Evolutionary conservation across 768 basidiomycete genomes (phyloP).

Genomic region (Trametes maxima): DNA sequence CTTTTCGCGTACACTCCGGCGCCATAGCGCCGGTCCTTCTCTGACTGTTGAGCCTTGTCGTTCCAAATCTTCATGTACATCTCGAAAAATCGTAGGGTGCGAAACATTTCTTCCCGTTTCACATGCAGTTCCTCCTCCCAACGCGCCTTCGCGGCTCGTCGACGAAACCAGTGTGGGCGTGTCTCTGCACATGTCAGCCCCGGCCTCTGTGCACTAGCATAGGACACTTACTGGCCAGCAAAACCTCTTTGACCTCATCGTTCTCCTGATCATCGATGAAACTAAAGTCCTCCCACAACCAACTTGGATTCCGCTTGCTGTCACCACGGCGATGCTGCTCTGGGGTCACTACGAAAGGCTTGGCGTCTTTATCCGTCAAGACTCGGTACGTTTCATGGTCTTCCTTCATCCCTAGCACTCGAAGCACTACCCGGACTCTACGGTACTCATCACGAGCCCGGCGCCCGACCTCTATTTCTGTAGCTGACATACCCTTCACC

Average conservation of each 20-base stretch:
- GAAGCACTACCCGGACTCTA: neutral
- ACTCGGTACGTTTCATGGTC: neutral
- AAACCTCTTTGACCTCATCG: neutral
- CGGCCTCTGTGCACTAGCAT: neutral
- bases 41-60: neutral
- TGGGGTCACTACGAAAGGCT: neutral
- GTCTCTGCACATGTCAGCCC: neutral
- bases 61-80: neutral
- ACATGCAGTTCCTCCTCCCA: slow-evolving; percentile 4
- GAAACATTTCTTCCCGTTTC: neutral
- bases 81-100: neutral
- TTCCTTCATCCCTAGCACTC: neutral
- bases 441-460: neutral
- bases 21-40: neutral
- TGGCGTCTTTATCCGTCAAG: neutral
- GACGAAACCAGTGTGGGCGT: slow-evolving; percentile 7
- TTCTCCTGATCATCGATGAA: neutral
- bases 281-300: neutral
- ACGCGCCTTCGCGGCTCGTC: neutral
- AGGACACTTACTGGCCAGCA: neutral
- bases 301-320: neutral
- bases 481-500: neutral
- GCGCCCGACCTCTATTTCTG: neutral
- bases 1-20: neutral
- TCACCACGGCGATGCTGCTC: neutral